These are phyloP conservation scores for Clitopilus hobsonii DNA, from an alignment of 768 basidiomycete genomes.

Conservation along the genomic window DNA sequence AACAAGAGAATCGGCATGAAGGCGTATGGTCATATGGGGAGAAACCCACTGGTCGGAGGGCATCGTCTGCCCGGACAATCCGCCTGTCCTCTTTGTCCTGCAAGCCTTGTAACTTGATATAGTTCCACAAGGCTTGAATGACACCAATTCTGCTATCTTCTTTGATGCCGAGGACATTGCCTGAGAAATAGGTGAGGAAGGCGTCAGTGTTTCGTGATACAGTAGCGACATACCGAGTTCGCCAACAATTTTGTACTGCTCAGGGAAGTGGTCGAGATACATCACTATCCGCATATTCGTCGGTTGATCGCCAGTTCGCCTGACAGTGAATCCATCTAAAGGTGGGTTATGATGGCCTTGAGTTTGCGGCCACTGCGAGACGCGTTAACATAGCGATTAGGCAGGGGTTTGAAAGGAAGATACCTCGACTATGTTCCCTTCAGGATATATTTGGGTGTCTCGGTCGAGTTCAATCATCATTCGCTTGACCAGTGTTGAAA, in stretches of 20 bases:
- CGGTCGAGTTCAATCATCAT: conserved; percentile 87
- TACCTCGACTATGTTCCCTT: conserved; percentile 90
- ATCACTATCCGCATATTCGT: conserved; percentile 82
- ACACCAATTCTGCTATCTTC: conserved; percentile 82
- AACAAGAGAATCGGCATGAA: background rate
- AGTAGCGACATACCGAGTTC: conserved; percentile 55
- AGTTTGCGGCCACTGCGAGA: conserved; percentile 55
- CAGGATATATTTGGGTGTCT: conserved; percentile 74
- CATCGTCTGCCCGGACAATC: conserved; percentile 64
- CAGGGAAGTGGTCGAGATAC: conserved; percentile 82
- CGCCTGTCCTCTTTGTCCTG: conserved; percentile 82
- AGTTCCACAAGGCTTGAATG: conserved; percentile 85
- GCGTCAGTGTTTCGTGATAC: conserved; percentile 1
- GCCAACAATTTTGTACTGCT: conserved; percentile 75
- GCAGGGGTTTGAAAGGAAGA: conserved; percentile 12
- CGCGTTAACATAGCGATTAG: background rate
- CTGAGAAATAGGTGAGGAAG: conserved; percentile 25
- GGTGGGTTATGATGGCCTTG: conserved; percentile 52
- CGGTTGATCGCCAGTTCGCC: conserved; percentile 73
- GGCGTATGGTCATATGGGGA: background rate
- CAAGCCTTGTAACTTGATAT: conserved; percentile 78
- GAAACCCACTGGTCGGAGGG: conserved; percentile 53
- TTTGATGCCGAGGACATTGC: conserved; percentile 67
- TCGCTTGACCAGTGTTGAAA: conserved; percentile 80
- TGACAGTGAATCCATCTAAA: conserved; percentile 84